Base-by-base conservation (phyloP, 2,329 filamentous ascomycete genomes). In the Trichoderma hamatum region DNA sequence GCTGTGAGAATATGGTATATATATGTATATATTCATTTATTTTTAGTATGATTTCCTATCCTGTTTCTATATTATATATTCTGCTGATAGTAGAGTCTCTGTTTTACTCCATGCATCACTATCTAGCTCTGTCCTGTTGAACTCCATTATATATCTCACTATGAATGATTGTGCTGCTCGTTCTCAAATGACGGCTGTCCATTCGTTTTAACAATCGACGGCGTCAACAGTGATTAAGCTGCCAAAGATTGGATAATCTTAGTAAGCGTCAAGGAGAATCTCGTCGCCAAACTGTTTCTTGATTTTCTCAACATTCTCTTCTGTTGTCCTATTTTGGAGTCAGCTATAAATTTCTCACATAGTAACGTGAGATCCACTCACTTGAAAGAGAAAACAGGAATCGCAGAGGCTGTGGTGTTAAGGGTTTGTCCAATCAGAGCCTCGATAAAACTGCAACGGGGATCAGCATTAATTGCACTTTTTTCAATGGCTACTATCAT, bases 351-450 rank as follows among this genome's bases (percentile, higher is more conserved):
- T 26, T 24, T 21, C 32, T 36, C n/a, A 28, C 10, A 5, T 11
- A n/a, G n/a, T 19, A 39, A 5, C 2, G 10, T 14, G 28, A n/a
- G 7, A 39, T 30, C 19, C 14, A n/a, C 61, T 14, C 30, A 64
- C 61, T 30, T 26, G 49, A 64, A 64, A 7, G 61, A 39, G 49
- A 64, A 64, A 19, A 64, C 61, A 39, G 61, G 61, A 19, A 54
- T 32, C n/a, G 6, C 39, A 19, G 61, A 64, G 61, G n/a, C 32
- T 5, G 61, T 64, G 2, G 49, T 39, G 26, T 30, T 19, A 19
- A 64, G 49, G 19, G 61, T 54, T 16, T 21, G 49, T 5, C 26
- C 26, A 32, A 55, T 54, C 14, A 64, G 49, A 5, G 32, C 6
- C 24, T 64, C 61, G 16, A 64, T 64, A 14, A 21, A 64, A 9